These are phyloP conservation scores for Apiotrichum laibachii DNA, from an alignment of 1,284 basidiomycete genomes.

Conservation along the genomic window DNA sequence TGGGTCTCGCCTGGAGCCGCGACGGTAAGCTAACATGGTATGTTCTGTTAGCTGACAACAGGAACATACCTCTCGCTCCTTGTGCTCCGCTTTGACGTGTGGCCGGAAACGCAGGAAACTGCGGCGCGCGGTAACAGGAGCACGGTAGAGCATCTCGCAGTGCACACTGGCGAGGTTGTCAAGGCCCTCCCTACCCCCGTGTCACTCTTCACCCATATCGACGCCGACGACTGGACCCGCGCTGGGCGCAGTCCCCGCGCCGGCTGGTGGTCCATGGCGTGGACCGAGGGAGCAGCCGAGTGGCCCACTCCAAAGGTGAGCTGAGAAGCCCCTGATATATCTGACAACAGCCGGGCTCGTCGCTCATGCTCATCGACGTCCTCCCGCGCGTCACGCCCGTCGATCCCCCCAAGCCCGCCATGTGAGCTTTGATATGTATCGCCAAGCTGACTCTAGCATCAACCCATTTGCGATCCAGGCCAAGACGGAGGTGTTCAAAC, in stretches of 20 bases:
- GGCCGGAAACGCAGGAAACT: conserved; percentile 3
- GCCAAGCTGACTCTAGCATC: conserved; percentile 13
- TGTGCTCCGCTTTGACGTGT: conserved; percentile 11
- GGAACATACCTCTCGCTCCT: conserved; percentile 38
- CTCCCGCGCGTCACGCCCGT: conserved; percentile 40
- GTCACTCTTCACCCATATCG: conserved; percentile 10
- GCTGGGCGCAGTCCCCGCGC: not conserved
- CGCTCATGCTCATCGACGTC: conserved; percentile 37
- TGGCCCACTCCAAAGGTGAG: conserved; percentile 28
- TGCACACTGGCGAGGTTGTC: conserved; percentile 40
- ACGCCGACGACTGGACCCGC: not conserved
- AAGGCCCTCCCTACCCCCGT: conserved; percentile 12
- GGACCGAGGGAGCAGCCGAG: conserved; percentile 3
- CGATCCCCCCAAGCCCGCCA: conserved; percentile 40
- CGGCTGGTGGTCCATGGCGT: conserved; percentile 20
- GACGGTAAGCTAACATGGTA: conserved; percentile 32
- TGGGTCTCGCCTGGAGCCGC: conserved; percentile 41
- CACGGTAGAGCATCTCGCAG: conserved; percentile 35
- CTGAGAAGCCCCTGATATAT: not conserved
- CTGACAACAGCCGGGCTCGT: conserved; percentile 35
- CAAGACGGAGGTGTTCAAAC: conserved; percentile 11
- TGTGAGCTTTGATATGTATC: conserved; percentile 22
- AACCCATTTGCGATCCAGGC: conserved; percentile 18
- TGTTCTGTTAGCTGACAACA: conserved; percentile 11
- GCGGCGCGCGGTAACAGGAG: not conserved